Evolutionary conservation across 495 filamentous ascomycete genomes (phyloP), one percentile per base, ranked within the genome.

Genomic region (Hypoxylon cercidicola): DNA sequence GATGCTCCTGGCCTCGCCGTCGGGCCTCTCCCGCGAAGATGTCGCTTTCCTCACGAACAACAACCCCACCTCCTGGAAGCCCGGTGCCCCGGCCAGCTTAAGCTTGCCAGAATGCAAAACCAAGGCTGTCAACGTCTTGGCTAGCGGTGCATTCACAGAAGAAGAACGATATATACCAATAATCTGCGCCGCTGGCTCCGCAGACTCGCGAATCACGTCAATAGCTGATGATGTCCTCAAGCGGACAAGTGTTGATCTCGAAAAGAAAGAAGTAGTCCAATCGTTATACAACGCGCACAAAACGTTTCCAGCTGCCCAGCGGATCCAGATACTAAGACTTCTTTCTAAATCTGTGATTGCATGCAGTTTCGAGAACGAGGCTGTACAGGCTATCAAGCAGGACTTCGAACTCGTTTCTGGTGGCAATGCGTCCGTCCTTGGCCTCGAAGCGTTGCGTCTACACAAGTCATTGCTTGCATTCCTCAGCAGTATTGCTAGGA

Each of bases 181-280:
- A 15, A 75, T 99, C 13, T 90, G 91, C 68, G 92, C 93, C 5
- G 88, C 92, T 48, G 86, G 90, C 0, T 93, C 96, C 75, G 65
- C 88, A 0, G 94, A 97, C 64, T 93, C 89, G 9, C 86, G 89
- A 12, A 86, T 97, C 43, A 88, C 90, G 9, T 88, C 90, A 11
- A 77, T 90, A 41, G 94, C 90, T 0, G 92, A 97, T 46, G 93
- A 96, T 69, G 83, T 93, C 32, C 71, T 97, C 28, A 97, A 97
- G 74, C 81, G 93, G 57, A 87, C 85, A 3, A 79, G 82, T 9
- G 79, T 89, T 20, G 85, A 89, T 9, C 78, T 97, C 11, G 94
- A 97, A 75, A 85, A 93, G 60, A 62, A 77, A n/a, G 66, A 63
- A 3, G 58, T 93, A 20, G 78, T 97, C 12, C 68, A 81, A 39